Conservation (phyloP, 306 rosid genomes). For the Rosa chinensis region DNA sequence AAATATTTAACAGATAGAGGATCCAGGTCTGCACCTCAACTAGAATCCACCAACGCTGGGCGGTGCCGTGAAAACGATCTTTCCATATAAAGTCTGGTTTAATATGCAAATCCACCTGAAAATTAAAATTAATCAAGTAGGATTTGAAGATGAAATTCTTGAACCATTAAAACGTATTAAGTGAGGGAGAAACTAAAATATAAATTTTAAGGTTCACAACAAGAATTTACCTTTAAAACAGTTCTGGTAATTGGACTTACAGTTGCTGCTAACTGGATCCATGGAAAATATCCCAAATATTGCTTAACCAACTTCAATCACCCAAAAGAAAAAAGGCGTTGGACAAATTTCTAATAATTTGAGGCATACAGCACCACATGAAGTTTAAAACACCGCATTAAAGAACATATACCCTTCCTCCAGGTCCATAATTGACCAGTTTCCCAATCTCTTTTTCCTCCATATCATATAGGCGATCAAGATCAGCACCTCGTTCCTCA, state of each 20-base stretch:
- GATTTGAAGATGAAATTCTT: background rate
- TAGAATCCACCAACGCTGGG: constrained; percentile 94
- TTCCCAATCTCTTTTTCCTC: constrained; percentile 94
- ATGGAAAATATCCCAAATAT: constrained; percentile 81
- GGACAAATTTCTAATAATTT: constrained; percentile 11
- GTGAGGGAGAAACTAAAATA: background rate
- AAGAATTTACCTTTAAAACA: constrained; percentile 72
- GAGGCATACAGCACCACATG: constrained; percentile 15
- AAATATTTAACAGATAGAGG: constrained; percentile 18
- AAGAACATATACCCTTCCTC: constrained; percentile 74
- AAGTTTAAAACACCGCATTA: constrained; percentile 23
- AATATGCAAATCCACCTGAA: constrained; percentile 76
- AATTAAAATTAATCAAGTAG: constrained; percentile 14
- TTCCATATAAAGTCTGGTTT: constrained; percentile 76
- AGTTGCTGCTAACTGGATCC: constrained; percentile 85
- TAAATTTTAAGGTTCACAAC: background rate
- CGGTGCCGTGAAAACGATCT: constrained; percentile 90
- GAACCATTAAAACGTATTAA: background rate
- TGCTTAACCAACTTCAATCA: constrained; percentile 71
- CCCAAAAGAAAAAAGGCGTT: constrained; percentile 22
- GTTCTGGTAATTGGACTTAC: constrained; percentile 98
- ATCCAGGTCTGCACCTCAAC: constrained; percentile 67
- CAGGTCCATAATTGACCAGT: constrained; percentile 80
- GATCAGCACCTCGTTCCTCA: constrained; percentile 84
- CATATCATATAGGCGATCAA: constrained; percentile 86